Base-by-base conservation (phyloP, 345 rosid genomes). In the Mangifera indica region DNA sequence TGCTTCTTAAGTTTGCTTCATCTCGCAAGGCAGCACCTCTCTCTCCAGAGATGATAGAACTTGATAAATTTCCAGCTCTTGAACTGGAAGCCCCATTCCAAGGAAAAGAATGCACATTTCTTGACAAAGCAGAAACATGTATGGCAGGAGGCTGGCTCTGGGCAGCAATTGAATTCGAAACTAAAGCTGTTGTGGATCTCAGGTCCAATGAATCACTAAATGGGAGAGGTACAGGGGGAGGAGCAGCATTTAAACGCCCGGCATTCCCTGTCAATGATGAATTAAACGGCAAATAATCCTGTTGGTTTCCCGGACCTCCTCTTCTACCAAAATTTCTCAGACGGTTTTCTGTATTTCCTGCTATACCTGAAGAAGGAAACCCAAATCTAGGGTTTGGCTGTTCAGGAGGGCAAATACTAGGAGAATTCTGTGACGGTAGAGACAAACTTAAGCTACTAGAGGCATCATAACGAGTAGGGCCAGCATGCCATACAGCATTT, bases 401-500 rank as follows among this genome's bases (percentile, higher is more conserved):
- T 65, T 82, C 89, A 32, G 78, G 80, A 70, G 77, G 85, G 73
- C 74, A 59, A 60, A 66, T 56, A 56, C 83, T 72, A 24, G 81
- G 82, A 73, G 85, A 71, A 80, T 67, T 80, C 81, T 67, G 79
- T 5, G 82, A 77, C 10, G 91, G 85, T 24, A 81, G 81, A 55
- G 93, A 83, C 73, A 86, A 87, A 78, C 84, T 84, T 78, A 88
- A 80, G 81, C 87, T 79, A 67, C 85, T 81, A 32, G 93, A 83
- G 73, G 88, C 77, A 79, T 78, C 87, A 69, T 81, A 82, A 48
- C 49, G 80, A 74, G 80, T 29, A 68, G 80, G 54, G 64, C 64
- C 82, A 71, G 66, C 70, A 76, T 76, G 78, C 74, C 82, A 82
- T 70, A 80, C 77, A 76, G 74, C 75, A 77, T 69, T 82, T 59